Evolutionary conservation across 257 asterid genomes (phyloP).

Genomic region (Verbena officinalis): DNA sequence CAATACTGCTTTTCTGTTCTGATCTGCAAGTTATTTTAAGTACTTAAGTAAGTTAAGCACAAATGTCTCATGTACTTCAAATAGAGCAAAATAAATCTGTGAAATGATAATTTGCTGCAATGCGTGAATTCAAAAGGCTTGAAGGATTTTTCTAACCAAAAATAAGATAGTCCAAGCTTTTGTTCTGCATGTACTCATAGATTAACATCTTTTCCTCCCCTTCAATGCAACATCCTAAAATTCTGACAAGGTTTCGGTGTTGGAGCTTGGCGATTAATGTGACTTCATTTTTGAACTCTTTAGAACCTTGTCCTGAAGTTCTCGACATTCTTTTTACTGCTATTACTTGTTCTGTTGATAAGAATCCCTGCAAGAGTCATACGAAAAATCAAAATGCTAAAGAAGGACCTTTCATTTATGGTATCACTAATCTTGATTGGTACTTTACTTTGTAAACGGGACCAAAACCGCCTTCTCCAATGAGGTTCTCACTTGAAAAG

Average conservation of each 20-base stretch:
- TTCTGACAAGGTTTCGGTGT: slow-evolving; percentile 24
- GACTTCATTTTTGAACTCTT: slow-evolving; percentile 27
- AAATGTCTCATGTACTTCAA: too few species aligned
- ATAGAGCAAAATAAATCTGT: neutral
- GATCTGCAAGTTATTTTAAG: slow-evolving; percentile 28
- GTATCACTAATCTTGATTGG: neutral
- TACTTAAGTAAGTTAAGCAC: too few species aligned
- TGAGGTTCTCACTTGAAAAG: slow-evolving; percentile 32
- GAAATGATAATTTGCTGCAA: neutral
- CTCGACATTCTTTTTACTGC: slow-evolving; percentile 31
- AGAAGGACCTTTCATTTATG: neutral
- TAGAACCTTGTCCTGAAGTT: slow-evolving; percentile 22
- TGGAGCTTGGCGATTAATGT: slow-evolving; percentile 27
- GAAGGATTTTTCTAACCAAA: slow-evolving; percentile 17
- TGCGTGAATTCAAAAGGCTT: neutral
- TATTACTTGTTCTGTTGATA: neutral
- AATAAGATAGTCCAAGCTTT: slow-evolving; percentile 29
- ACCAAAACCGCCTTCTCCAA: slow-evolving; percentile 58
- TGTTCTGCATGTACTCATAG: slow-evolving; percentile 16
- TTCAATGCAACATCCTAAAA: slow-evolving; percentile 28
- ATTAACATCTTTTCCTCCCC: slow-evolving; percentile 25
- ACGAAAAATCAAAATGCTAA: neutral
- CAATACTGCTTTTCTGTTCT: slow-evolving; percentile 6
- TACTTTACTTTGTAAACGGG: slow-evolving; percentile 39
- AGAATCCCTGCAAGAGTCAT: slow-evolving; percentile 14